These are phyloP conservation scores for Boeremia lycopersici DNA, from an alignment of 2,329 filamentous ascomycete genomes.

Conservation along the genomic window DNA sequence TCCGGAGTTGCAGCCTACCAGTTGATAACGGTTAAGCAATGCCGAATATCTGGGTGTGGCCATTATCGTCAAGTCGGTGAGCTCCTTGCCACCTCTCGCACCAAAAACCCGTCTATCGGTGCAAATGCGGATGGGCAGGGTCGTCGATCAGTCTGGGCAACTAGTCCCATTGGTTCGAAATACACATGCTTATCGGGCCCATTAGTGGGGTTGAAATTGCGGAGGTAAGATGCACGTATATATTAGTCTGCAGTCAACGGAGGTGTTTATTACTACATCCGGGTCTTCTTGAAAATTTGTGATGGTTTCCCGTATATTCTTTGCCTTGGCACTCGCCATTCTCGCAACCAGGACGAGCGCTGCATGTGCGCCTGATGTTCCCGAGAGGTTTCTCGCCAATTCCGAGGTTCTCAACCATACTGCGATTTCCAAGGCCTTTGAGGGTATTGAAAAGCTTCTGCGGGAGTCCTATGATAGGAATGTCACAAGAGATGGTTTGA, in stretches of 20 bases:
- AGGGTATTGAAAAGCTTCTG: conserved; percentile 20
- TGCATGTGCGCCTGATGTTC: conserved; percentile 36
- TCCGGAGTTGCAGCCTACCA: too few species aligned
- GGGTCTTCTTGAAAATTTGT: background rate
- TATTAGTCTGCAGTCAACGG: background rate
- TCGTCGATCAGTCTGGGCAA: conserved; percentile 8
- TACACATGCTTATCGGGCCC: conserved; percentile 9
- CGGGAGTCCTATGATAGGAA: conserved; percentile 12
- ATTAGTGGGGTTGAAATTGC: background rate
- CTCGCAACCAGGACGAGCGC: background rate
- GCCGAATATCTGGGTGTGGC: too few species aligned
- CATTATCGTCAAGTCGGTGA: too few species aligned
- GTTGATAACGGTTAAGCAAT: too few species aligned
- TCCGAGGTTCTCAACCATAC: conserved; percentile 27
- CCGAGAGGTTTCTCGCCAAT: conserved; percentile 26
- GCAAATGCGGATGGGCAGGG: background rate
- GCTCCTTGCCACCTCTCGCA: background rate
- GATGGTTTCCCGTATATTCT: background rate
- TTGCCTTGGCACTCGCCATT: background rate
- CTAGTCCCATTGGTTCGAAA: background rate
- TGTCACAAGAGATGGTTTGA: conserved; percentile 36
- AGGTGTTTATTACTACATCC: too few species aligned
- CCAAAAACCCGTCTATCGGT: background rate
- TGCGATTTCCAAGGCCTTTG: conserved; percentile 30
- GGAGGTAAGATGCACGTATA: background rate